Base-by-base conservation (phyloP, 371 early-diverging fungal genomes). In the Mortierella sp. region DNA sequence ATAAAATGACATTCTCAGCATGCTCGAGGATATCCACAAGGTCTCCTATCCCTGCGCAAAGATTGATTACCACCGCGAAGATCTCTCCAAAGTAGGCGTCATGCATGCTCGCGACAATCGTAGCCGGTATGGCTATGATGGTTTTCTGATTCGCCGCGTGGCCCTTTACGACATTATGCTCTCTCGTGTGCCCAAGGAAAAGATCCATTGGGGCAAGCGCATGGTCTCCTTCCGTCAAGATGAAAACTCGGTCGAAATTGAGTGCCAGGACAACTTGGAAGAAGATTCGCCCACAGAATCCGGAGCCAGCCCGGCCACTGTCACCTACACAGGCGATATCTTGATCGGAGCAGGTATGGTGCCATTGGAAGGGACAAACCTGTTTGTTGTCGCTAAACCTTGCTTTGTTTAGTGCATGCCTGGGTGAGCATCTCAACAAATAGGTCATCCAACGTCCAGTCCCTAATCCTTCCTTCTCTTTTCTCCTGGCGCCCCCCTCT, bases 171-270 rank as follows among this genome's bases (percentile, higher is more conserved):
- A 73, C 4, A 56, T 68, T 50, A 50, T 73, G 18, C 68, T 73
- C 14, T 64, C 68, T 29, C 47, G 53, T n/a, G 53, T 73, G 0
- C 74, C 74, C 28, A 62, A 60, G 16, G 68, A 68, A 15, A 67
- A 64, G 52, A 21, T 68, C 45, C 53, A 68, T 15, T 73, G 68
- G 64, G 74, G 74, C 21, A 73, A 68, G 47, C 63, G 68, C 16
- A 46, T 68, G 46, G 29, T 73, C 16, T 37, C 57, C 9, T 50
- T 64, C 29, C 47, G 59, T 15, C 74, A 73, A 28, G 64, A 67
- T 45, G 56, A 67, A 29, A 51, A 73, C 44, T 28, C 64, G 47
- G 74, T 73, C 55, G 56, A 64, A 47, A 58, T 72, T 15, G 65
- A 64, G 62, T 66, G 66, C 59, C 62, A 66, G 28, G 57, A 65